Evolutionary conservation across 345 rosid genomes (phyloP).

Genomic region (Ceriops decandra): DNA sequence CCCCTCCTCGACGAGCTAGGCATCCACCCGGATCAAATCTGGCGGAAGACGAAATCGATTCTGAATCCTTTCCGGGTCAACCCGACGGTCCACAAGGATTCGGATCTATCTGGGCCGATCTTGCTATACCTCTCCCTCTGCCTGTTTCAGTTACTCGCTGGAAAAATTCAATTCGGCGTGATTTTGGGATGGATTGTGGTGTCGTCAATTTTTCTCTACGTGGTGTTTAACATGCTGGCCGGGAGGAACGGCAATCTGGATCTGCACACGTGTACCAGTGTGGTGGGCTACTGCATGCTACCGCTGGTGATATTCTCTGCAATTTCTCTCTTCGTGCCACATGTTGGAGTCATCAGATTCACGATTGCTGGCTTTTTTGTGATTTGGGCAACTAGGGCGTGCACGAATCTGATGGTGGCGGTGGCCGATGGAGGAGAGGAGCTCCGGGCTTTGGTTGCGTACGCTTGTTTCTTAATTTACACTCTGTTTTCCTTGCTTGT

Average conservation of each 20-base stretch:
- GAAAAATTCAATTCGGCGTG: conserved; percentile 89
- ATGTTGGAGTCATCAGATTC: conserved; percentile 46
- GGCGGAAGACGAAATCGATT: conserved; percentile 81
- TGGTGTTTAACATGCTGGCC: conserved; percentile 90
- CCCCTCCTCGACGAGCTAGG: conserved; percentile 96
- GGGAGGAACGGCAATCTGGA: conserved; percentile 80
- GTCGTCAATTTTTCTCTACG: conserved; percentile 78
- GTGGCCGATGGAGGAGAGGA: conserved; percentile 93
- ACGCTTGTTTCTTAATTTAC: conserved; percentile 95
- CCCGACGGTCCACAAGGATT: conserved; percentile 60
- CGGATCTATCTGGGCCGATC: conserved; percentile 89
- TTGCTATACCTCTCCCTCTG: conserved; percentile 74
- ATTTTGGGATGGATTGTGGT: conserved; percentile 94
- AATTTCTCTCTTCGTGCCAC: conserved; percentile 70
- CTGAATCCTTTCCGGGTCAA: conserved; percentile 75
- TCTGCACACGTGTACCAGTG: conserved; percentile 87
- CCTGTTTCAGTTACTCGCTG: conserved; percentile 80
- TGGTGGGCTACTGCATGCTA: conserved; percentile 75
- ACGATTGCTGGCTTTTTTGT: conserved; percentile 58
- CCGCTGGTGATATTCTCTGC: conserved; percentile 85
- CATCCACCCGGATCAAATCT: conserved; percentile 95
- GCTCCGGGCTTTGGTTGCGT: conserved; percentile 76
- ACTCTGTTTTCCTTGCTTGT: conserved; percentile 90
- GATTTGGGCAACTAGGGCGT: conserved; percentile 79
- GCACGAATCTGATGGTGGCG: conserved; percentile 67